phyloP scores from a whole-genome alignment of 768 basidiomycete genomes.

The Amyloporia xantha region DNA sequence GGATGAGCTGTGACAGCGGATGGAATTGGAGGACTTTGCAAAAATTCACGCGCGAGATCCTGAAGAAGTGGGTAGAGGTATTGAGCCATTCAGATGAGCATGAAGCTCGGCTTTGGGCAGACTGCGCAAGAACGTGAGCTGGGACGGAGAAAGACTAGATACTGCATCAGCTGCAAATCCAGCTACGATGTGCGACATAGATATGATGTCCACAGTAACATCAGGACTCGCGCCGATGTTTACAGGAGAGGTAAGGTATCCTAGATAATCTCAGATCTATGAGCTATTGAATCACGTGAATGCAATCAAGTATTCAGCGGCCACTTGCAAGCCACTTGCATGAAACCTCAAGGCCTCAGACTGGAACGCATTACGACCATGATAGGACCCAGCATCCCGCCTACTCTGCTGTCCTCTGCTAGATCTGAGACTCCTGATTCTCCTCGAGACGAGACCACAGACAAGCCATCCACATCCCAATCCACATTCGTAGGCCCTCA shows the following conservation, averaged over 20 bases:
- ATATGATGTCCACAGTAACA: not conserved
- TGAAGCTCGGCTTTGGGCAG: conserved; percentile 83
- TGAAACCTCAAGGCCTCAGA: too few species aligned
- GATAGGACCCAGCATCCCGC: conserved; percentile 25
- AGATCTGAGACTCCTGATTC: not conserved
- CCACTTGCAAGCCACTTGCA: too few species aligned
- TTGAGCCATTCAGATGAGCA: conserved; percentile 81
- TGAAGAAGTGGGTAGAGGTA: conserved; percentile 60
- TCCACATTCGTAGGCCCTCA: conserved; percentile 5
- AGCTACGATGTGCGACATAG: conserved; percentile 6
- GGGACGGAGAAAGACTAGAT: conserved; percentile 39
- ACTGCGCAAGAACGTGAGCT: conserved; percentile 51
- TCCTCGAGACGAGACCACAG: not conserved
- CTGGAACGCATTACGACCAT: conserved; percentile 6
- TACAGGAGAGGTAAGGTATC: too few species aligned
- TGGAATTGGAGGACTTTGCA: not conserved
- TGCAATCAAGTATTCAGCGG: too few species aligned
- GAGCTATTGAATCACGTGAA: too few species aligned
- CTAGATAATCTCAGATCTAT: too few species aligned
- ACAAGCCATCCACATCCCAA: not conserved
- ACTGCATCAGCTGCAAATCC: conserved; percentile 44
- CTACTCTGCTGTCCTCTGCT: conserved; percentile 13
- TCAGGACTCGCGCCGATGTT: too few species aligned
- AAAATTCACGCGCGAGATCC: conserved; percentile 48
- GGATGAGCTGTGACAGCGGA: not conserved